A percentile compares a stretch with the other conserved stretches of the same genome.
phyloP scores from a whole-genome alignment of 345 rosid genomes.

The Brassica carinata region DNA sequence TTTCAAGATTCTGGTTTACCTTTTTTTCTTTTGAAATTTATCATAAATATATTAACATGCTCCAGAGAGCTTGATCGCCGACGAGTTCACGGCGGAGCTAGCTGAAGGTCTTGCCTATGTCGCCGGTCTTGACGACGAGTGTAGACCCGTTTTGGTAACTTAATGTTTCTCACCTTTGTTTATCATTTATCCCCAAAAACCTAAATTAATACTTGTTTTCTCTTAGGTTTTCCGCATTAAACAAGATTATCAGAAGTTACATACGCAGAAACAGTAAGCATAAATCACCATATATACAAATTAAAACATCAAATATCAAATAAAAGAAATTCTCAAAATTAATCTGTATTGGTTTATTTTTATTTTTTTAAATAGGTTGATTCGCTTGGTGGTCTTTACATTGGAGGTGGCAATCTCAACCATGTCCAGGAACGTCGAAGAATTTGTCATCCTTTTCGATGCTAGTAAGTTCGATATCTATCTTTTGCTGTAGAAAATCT shows the following conservation, averaged over 20 bases:
- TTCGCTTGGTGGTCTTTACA: constrained; percentile 86
- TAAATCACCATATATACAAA: neutral
- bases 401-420: constrained; percentile 87
- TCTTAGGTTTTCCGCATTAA: constrained; percentile 84
- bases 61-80: constrained; percentile 82
- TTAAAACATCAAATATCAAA: neutral
- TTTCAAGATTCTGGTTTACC: constrained; percentile 34
- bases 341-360: neutral
- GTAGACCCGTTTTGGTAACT: constrained; percentile 85
- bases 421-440: constrained; percentile 81
- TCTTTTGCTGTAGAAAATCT: neutral
- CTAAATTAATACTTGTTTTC: neutral
- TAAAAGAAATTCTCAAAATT: neutral
- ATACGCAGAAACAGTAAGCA: constrained; percentile 87
- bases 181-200: neutral
- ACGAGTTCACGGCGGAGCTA: constrained; percentile 92
- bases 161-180: neutral
- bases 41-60: neutral
- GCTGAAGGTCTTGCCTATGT: constrained; percentile 89
- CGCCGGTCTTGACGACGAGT: constrained; percentile 93
- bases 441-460: constrained; percentile 87
- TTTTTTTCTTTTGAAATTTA: neutral
- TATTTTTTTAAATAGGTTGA: constrained; percentile 47
- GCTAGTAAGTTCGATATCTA: constrained; percentile 65
- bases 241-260: constrained; percentile 82